Base-by-base conservation (phyloP, 768 basidiomycete species). In the Epithele typhae region DNA sequence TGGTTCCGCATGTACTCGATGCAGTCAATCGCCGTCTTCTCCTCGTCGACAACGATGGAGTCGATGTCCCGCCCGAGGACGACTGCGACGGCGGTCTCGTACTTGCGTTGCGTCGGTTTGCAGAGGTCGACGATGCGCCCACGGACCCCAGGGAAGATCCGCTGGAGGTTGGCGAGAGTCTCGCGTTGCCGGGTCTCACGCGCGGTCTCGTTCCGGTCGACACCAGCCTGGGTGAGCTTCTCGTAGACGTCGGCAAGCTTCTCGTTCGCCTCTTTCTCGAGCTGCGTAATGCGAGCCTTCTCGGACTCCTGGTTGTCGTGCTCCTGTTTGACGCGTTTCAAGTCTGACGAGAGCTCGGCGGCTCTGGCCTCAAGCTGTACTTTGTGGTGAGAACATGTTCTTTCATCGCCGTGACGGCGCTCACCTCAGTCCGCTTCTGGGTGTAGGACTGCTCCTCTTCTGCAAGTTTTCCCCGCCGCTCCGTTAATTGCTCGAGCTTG, bases 1-100 rank as follows among this genome's bases (percentile, higher is more conserved):
- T 96, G 92, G 50, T 87, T 93, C 51, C 92, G 86, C 80, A 99
- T 81, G 64, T 96, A 97, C 87, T 97, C 92, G 58, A 98, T 97
- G 63, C 95, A 98, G 56, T 94, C 92, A 46, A 98, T 96, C 1
- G 92, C 96, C 1, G 90, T 94, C 67, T 90, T 92, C 70, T 98
- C 94, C 59, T 92, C 87, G 59, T 99, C 95, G 1, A 98, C 94
- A 7, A 99, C 91, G 45, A 99, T 79, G 1, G 93, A 89, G 59
- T 98, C 96, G 46, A 93, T 87, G 61, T 98, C 93, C 43, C 95
- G 78, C 0, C 96, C 96, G 2, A 99, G 77, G 19, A 97, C 82
- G 25, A 93, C 91, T 1, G 88, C 83, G 11, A 99, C 89, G 0
- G 96, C 92, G 0, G 80, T 79, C 61, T 96, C 89, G 60, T 95